Evolutionary conservation across 2,329 filamentous ascomycete species (phyloP).

Genomic region (Pseudovirgaria hyperparasitica): DNA sequence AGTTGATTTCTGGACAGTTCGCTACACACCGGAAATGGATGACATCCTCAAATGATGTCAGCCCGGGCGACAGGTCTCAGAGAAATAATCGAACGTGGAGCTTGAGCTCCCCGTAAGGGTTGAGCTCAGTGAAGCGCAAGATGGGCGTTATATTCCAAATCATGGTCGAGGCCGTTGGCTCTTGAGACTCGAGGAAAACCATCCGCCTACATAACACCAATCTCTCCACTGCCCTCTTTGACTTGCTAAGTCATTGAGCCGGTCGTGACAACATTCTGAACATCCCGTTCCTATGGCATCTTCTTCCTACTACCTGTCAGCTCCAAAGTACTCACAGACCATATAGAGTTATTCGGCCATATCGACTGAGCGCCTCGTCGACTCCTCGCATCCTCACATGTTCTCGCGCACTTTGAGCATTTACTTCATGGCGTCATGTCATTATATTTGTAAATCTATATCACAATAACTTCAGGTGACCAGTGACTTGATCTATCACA

Average conservation of each 20-base stretch:
- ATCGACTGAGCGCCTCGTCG: too few species aligned
- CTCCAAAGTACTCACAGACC: too few species aligned
- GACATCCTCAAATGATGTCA: constrained; percentile 62
- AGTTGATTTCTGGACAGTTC: constrained; percentile 80
- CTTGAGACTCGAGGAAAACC: constrained; percentile 80
- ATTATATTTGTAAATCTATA: neutral
- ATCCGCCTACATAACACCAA: constrained; percentile 59
- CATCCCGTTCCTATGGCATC: too few species aligned
- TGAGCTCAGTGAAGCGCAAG: constrained; percentile 23
- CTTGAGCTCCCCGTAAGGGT: constrained; percentile 33
- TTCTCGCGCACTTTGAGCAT: too few species aligned
- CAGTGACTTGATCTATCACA: constrained; percentile 75
- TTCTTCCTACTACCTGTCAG: too few species aligned
- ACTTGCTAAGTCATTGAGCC: constrained; percentile 1
- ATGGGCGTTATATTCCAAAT: constrained; percentile 29
- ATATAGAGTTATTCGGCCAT: too few species aligned
- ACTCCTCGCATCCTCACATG: too few species aligned
- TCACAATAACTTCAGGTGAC: constrained; percentile 68
- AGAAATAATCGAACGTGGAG: constrained; percentile 47
- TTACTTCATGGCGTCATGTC: too few species aligned
- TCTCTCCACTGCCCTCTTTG: too few species aligned
- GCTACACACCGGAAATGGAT: constrained; percentile 63
- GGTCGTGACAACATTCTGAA: too few species aligned
- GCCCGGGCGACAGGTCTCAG: constrained; percentile 95
- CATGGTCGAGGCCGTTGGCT: constrained; percentile 83